phyloP scores from a whole-genome alignment of 2,329 filamentous ascomycete species.

The Ramularia collo-cygni region DNA sequence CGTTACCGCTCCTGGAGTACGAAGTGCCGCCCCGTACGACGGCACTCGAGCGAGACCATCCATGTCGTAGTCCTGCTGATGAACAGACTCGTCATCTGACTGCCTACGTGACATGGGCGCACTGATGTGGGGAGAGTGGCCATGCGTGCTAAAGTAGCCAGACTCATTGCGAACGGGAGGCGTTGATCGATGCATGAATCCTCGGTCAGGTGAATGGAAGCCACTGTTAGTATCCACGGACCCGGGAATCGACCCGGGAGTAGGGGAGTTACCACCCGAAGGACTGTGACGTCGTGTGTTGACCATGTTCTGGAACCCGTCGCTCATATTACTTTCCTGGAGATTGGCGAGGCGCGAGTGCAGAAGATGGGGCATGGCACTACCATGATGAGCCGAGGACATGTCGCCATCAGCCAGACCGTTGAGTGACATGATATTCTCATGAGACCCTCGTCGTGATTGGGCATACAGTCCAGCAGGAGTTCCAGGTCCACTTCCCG shows the following conservation, averaged over 20 bases:
- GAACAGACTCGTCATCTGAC: slow-evolving; percentile 27
- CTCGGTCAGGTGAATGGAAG: slow-evolving; percentile 19
- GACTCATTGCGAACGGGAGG: slow-evolving; percentile 8
- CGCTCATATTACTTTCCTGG: slow-evolving; percentile 32
- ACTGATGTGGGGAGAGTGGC: slow-evolving; percentile 22
- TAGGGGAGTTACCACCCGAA: slow-evolving; percentile 28
- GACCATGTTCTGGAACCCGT: slow-evolving; percentile 5
- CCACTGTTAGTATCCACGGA: slow-evolving; percentile 11
- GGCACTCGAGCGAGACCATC: slow-evolving; percentile 43
- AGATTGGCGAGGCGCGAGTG: slow-evolving; percentile 61
- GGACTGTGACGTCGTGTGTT: slow-evolving; percentile 25
- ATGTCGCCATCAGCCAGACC: slow-evolving; percentile 44
- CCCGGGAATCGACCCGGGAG: slow-evolving; percentile 14
- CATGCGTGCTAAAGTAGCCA: slow-evolving; percentile 20
- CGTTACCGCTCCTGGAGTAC: slow-evolving; percentile 37
- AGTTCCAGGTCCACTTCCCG: slow-evolving; percentile 55
- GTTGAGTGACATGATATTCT: slow-evolving; percentile 64
- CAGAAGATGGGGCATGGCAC: slow-evolving; percentile 53
- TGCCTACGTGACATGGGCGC: slow-evolving; percentile 28
- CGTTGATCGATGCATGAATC: slow-evolving; percentile 7
- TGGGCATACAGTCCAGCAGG: slow-evolving; percentile 59
- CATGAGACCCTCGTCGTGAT: slow-evolving; percentile 66
- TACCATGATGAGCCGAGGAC: slow-evolving; percentile 34
- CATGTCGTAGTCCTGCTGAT: slow-evolving; percentile 37
- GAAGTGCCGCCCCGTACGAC: slow-evolving; percentile 45